Conservation (phyloP, 1,284 basidiomycete species). For the Xerocomus minutiporus region DNA sequence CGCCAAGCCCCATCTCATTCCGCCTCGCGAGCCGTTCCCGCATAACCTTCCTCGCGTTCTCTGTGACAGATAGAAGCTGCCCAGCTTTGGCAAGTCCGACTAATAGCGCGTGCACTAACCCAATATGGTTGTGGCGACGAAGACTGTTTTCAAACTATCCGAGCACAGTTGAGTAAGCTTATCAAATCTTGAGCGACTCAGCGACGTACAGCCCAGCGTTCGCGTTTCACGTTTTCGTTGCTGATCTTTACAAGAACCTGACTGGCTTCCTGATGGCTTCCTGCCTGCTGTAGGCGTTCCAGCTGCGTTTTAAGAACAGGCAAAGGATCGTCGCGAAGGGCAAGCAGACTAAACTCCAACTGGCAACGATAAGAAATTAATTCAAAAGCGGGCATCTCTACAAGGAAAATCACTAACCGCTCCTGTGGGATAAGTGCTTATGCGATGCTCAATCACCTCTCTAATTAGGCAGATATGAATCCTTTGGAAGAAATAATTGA, state of each 20-base stretch:
- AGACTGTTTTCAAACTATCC: constrained; percentile 76
- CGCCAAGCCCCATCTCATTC: constrained; percentile 25
- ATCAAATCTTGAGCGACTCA: constrained; percentile 3
- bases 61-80: constrained; percentile 46
- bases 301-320: constrained; percentile 62
- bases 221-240: constrained; percentile 75
- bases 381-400: constrained; percentile 3
- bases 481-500: neutral
- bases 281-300: constrained; percentile 42
- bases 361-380: constrained; percentile 30
- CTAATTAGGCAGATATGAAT: constrained; percentile 36
- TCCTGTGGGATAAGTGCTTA: constrained; percentile 80
- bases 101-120: constrained; percentile 69
- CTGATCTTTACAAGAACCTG: constrained; percentile 60
- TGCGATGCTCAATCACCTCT: constrained; percentile 79
- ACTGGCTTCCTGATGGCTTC: constrained; percentile 43
- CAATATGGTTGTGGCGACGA: constrained; percentile 78
- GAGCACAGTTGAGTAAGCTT: neutral
- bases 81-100: constrained; percentile 65
- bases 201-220: constrained; percentile 72
- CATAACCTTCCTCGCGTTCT: constrained; percentile 36
- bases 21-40: constrained; percentile 29
- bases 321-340: constrained; percentile 75
- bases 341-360: constrained; percentile 90
- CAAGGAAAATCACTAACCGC: constrained; percentile 52